Evolutionary conservation across 2,329 filamentous ascomycete genomes (phyloP), one percentile per base, ranked within the genome.

Genomic region (Phialocephala sp.): DNA sequence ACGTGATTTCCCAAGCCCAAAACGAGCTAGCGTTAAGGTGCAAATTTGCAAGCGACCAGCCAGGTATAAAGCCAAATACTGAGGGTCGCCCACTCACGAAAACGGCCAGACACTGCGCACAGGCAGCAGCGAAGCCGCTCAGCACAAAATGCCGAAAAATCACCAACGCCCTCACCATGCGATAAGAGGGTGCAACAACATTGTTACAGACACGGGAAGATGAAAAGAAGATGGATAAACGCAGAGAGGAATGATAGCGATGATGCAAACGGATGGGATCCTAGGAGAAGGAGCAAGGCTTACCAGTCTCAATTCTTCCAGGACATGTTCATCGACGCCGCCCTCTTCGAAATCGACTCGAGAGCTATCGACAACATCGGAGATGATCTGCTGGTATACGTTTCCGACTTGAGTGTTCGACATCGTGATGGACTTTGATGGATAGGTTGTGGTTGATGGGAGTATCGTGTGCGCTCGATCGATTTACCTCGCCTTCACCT

Each of bases 321-420:
- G 82, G 60, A 94, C 94, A 73, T 87, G 84, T 78, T 94, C 91
- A 74, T 97, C 93, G 71, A 98, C 91, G 74, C 95, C 95, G 73
- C 91, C 93, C 81, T 99, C 95, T 79, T 99, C 95, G 78, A 99
- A 98, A 80, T 98, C 95, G 76, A 94, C 91, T 76, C 92, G 87
- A 76, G 94, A 97, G 72, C 91, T 91, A 73, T 94, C 90, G 79
- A 98, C 92, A 77, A 99, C 93, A 81, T 95, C 92, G 69, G 90
- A 84, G 76, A 91, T 91, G 78, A 91, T 89, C 75, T 85, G 82
- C 79, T 89, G 84, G 80, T 97, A 99, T 76, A 98, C 90, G 72
- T 82, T 81, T 75, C 95, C 95, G 61, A 72, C 71, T 35, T 75
- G 72, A 20, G 70, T 72, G 65, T 74, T 74, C 66, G 73, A 73